Evolutionary conservation across 2,329 filamentous ascomycete species (phyloP).

Genomic region (Ophiocordyceps camponoti-floridani): DNA sequence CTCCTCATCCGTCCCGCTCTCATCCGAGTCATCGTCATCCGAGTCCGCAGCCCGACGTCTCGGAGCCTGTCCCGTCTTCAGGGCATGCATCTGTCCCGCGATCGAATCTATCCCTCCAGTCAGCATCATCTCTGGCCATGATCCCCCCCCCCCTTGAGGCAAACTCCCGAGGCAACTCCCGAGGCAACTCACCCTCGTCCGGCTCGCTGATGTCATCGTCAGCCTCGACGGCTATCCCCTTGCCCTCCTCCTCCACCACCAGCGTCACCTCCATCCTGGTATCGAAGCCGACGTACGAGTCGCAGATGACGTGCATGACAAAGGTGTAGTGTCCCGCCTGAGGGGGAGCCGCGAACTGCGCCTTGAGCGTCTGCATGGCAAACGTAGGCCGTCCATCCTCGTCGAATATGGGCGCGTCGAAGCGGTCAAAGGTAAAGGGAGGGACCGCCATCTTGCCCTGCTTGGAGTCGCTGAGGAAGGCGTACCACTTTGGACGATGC

Average conservation of each 20-base stretch:
- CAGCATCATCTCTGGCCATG: too few relatives aligned
- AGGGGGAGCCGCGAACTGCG: conserved; percentile 88
- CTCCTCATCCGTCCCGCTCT: conserved; percentile 62
- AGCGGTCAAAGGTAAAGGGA: conserved; percentile 84
- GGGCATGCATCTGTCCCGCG: conserved; percentile 75
- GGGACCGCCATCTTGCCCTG: conserved; percentile 93
- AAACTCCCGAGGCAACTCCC: too few relatives aligned
- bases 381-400: conserved; percentile 74
- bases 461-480: conserved; percentile 87
- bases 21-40: conserved; percentile 53
- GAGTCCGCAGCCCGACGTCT: conserved; percentile 32
- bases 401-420: conserved; percentile 76
- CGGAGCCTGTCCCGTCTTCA: conserved; percentile 51
- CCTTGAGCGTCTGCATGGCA: conserved; percentile 89
- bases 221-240: conserved; percentile 60
- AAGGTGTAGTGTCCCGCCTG: conserved; percentile 89
- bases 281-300: conserved; percentile 90
- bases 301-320: conserved; percentile 81
- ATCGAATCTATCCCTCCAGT: conserved; percentile 47
- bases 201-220: conserved; percentile 97
- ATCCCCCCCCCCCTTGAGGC: too few relatives aligned
- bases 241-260: conserved; percentile 73
- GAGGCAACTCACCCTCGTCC: conserved; percentile 73
- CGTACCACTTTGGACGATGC: conserved; percentile 78
- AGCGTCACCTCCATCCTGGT: conserved; percentile 81